A percentile compares a stretch with the other conserved stretches of the same genome.
Evolutionary conservation across 371 early-diverging fungal species (phyloP).

Genomic region (Mortierella sp.): DNA sequence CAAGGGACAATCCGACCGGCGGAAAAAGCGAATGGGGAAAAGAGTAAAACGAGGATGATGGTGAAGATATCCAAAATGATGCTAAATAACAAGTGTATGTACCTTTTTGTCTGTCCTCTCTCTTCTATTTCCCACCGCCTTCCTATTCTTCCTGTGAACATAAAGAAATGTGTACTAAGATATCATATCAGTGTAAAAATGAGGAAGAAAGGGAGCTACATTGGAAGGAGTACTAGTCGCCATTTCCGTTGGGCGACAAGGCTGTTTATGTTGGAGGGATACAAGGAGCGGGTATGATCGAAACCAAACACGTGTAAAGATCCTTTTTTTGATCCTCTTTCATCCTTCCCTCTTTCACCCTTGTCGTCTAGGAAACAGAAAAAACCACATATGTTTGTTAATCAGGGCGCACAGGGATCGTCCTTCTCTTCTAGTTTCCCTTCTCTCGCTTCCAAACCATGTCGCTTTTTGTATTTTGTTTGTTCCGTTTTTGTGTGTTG

Average conservation of each 20-base stretch:
- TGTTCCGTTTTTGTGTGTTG: too few species aligned
- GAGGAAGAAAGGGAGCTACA: neutral
- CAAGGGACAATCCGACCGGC: too few species aligned
- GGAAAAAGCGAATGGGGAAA: neutral
- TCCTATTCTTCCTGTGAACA: neutral
- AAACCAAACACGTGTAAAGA: slow-evolving; percentile 8
- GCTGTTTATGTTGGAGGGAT: neutral
- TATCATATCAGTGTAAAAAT: slow-evolving; percentile 3
- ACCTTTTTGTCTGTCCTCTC: too few species aligned
- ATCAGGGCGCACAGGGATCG: neutral
- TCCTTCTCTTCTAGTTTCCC: neutral
- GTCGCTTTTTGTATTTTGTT: neutral
- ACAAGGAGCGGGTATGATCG: neutral
- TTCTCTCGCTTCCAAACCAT: neutral
- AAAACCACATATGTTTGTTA: neutral
- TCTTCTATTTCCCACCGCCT: neutral
- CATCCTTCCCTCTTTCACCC: neutral
- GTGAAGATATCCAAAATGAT: neutral
- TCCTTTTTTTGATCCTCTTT: neutral
- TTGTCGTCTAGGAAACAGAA: neutral
- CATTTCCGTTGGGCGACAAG: neutral
- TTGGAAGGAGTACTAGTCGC: neutral
- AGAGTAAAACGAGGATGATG: too few species aligned
- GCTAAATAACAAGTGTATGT: too few species aligned
- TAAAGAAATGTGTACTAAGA: neutral